Evolutionary conservation across 176 grass and related monocot genomes (phyloP).

Genomic region (Ananas comosus): DNA sequence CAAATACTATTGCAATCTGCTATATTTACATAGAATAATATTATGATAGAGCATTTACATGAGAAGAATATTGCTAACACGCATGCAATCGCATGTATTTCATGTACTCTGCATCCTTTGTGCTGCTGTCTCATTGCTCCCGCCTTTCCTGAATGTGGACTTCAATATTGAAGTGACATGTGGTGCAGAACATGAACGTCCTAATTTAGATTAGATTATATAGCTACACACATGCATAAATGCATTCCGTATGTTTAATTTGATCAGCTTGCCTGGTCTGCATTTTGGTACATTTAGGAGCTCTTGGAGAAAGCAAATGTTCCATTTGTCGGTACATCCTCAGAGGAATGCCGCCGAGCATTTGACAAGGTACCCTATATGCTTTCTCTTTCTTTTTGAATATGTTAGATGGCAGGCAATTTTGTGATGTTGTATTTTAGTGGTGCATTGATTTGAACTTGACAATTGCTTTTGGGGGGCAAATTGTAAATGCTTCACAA

Average conservation of each 20-base stretch:
- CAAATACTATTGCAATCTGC: background rate
- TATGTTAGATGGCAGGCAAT: background rate
- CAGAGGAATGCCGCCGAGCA: constrained; percentile 44
- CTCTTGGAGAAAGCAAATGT: constrained; percentile 77
- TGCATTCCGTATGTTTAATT: background rate
- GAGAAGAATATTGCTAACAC: background rate
- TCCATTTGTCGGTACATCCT: constrained; percentile 73
- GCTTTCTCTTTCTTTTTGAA: background rate
- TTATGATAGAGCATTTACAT: background rate
- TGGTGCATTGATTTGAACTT: background rate
- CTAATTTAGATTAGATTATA: background rate
- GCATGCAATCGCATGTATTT: background rate
- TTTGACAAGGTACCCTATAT: constrained; percentile 68
- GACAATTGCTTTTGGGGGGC: too few relatives aligned
- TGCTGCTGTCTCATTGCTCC: background rate
- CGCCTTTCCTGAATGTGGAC: background rate
- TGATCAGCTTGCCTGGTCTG: constrained; percentile 4
- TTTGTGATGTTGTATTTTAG: background rate
- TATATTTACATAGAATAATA: background rate
- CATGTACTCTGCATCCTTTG: background rate
- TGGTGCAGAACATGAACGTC: background rate
- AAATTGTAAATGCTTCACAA: too few relatives aligned
- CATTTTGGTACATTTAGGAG: constrained; percentile 35
- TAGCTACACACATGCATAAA: background rate
- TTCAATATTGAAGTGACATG: background rate